These are phyloP conservation scores for Isatis tinctoria DNA, from an alignment of 345 rosid genomes.

Conservation along the genomic window DNA sequence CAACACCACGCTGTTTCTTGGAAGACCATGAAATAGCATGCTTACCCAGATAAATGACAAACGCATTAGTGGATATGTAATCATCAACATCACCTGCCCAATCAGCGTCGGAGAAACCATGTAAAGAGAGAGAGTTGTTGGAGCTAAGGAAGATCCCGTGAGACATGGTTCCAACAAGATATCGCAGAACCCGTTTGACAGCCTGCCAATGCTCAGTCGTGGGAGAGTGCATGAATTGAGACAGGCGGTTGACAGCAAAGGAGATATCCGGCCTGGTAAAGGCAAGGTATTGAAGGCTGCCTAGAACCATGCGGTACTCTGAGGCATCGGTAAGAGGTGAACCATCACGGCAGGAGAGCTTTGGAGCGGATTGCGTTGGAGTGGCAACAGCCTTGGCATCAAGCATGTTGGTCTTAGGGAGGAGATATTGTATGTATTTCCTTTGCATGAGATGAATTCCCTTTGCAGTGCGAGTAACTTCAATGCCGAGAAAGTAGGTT, in stretches of 20 bases:
- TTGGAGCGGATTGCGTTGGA: not conserved
- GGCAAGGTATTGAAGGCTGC: too few species aligned
- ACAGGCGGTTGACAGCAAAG: not conserved
- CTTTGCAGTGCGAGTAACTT: not conserved
- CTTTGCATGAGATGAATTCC: not conserved
- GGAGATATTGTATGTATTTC: not conserved
- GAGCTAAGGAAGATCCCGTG: not conserved
- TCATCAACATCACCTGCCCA: not conserved
- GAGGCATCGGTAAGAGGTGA: not conserved
- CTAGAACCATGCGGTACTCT: not conserved
- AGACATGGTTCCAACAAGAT: not conserved
- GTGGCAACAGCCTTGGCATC: not conserved
- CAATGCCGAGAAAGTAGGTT: not conserved
- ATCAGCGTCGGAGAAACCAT: not conserved
- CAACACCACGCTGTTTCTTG: not conserved
- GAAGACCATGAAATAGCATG: too few species aligned
- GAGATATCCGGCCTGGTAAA: not conserved
- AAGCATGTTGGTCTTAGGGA: too few species aligned
- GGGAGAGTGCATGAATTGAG: not conserved
- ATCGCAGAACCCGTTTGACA: not conserved
- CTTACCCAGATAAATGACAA: not conserved
- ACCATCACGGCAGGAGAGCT: not conserved
- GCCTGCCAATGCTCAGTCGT: not conserved
- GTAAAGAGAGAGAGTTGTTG: not conserved
- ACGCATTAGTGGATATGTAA: not conserved